Conservation (phyloP, 2,329 filamentous ascomycete species). For the Ceratocystis diversiconidia region DNA sequence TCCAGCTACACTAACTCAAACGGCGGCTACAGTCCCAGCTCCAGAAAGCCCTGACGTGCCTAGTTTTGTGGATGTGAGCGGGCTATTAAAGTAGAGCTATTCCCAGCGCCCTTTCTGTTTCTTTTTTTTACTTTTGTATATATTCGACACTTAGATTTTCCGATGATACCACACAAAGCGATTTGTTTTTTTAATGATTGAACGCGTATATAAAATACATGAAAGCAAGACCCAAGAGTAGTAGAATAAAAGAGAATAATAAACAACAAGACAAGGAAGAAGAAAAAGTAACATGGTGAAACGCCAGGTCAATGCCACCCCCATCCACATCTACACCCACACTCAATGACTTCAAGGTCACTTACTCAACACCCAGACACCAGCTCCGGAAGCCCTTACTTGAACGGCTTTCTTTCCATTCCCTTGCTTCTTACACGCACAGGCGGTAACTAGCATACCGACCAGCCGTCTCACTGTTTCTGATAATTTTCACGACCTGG, state of each 20-base stretch:
- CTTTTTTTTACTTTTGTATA: conserved; percentile 4
- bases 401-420: background rate
- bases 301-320: conserved; percentile 14
- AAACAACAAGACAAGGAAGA: conserved; percentile 14
- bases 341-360: background rate
- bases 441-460: conserved; percentile 88
- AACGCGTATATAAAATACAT: conserved; percentile 2
- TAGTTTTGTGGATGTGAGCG: conserved; percentile 26
- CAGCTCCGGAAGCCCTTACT: background rate
- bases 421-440: conserved; percentile 35
- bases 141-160: background rate
- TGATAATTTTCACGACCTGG: conserved; percentile 96
- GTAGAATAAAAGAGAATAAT: conserved; percentile 1
- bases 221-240: background rate
- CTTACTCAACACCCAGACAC: background rate
- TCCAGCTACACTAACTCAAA: background rate
- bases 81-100: conserved; percentile 26
- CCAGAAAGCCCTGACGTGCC: conserved; percentile 11
- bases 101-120: background rate
- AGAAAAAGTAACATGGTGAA: conserved; percentile 9
- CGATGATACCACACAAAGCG: conserved; percentile 19
- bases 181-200: conserved; percentile 11
- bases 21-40: background rate
- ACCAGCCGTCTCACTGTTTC: conserved; percentile 87
- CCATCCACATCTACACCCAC: background rate